A percentile compares a stretch with the other conserved stretches of the same genome.
phyloP scores from a whole-genome alignment of 1,284 basidiomycete species.

The Neonothopanus nambi region DNA sequence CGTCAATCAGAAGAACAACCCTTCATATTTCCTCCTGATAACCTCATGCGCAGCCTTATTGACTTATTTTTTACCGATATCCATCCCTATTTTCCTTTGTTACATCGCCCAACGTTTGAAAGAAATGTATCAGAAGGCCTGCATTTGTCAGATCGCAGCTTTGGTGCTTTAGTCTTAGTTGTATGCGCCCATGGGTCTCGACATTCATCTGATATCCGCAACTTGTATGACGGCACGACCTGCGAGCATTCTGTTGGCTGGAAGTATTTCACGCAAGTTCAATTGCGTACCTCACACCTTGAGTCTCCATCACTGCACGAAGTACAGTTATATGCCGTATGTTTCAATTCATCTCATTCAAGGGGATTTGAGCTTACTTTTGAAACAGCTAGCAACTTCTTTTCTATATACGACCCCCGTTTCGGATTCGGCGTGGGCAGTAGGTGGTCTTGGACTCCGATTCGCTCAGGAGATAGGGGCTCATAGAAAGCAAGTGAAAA shows the following conservation, averaged over 20 bases:
- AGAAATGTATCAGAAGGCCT: conserved; percentile 46
- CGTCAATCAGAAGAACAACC: conserved; percentile 15
- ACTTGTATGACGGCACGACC: conserved; percentile 38
- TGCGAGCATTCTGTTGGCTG: conserved; percentile 54
- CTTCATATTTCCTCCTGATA: conserved; percentile 45
- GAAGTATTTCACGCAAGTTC: conserved; percentile 57
- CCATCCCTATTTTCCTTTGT: conserved; percentile 55
- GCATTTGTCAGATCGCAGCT: conserved; percentile 52
- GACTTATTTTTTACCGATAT: conserved; percentile 58
- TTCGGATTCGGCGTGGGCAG: conserved; percentile 60
- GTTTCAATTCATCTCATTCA: conserved; percentile 17
- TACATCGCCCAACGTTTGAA: conserved; percentile 67
- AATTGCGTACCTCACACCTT: conserved; percentile 44
- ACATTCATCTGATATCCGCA: conserved; percentile 57
- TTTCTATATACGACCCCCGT: conserved; percentile 31
- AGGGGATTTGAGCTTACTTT: not conserved
- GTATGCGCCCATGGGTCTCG: conserved; percentile 67
- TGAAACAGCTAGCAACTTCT: conserved; percentile 9
- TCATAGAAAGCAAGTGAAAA: conserved; percentile 40
- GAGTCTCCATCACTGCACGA: conserved; percentile 53
- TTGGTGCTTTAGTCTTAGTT: conserved; percentile 60
- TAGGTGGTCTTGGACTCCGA: conserved; percentile 64
- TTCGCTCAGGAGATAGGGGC: conserved; percentile 69
- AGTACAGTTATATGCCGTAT: conserved; percentile 43
- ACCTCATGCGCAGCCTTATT: conserved; percentile 53